Conservation (phyloP, 805 yeast species). For the Huiozyma sinensis region DNA sequence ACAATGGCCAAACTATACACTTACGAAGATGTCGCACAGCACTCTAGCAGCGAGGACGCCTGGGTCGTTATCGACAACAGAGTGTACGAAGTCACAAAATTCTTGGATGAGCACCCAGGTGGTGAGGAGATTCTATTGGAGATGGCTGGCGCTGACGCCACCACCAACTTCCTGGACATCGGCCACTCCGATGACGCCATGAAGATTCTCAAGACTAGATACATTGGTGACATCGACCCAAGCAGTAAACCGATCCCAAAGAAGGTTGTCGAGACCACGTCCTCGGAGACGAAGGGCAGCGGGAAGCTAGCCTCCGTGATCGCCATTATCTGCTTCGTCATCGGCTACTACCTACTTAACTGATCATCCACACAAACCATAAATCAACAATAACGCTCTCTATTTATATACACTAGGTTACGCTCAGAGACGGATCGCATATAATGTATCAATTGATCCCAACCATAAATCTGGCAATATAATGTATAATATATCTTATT, state of each 20-base stretch:
- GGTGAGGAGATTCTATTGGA: slow-evolving; percentile 75
- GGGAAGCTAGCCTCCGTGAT: slow-evolving; percentile 82
- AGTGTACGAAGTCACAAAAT: slow-evolving; percentile 72
- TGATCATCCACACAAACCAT: neutral
- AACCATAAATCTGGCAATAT: too few species aligned
- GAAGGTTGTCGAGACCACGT: slow-evolving; percentile 13
- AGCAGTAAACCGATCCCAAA: slow-evolving; percentile 31
- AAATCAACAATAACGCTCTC: too few species aligned
- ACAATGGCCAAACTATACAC: slow-evolving; percentile 37
- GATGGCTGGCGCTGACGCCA: slow-evolving; percentile 75
- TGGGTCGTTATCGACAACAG: slow-evolving; percentile 80
- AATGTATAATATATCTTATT: too few species aligned
- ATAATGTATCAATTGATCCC: neutral
- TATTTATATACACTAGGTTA: neutral
- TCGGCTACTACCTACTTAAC: slow-evolving; percentile 22
- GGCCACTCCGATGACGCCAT: slow-evolving; percentile 97
- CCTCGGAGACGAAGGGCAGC: slow-evolving; percentile 33
- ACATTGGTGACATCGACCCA: slow-evolving; percentile 73
- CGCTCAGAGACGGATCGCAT: neutral
- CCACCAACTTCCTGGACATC: slow-evolving; percentile 76
- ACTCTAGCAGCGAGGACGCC: slow-evolving; percentile 62
- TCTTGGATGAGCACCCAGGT: slow-evolving; percentile 54
- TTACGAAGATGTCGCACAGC: slow-evolving; percentile 58
- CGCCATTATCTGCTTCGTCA: slow-evolving; percentile 35
- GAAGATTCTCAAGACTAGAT: slow-evolving; percentile 55